Evolutionary conservation across 345 rosid species (phyloP), one percentile per base, ranked within the genome.

Genomic region (Odontarrhena argentea): DNA sequence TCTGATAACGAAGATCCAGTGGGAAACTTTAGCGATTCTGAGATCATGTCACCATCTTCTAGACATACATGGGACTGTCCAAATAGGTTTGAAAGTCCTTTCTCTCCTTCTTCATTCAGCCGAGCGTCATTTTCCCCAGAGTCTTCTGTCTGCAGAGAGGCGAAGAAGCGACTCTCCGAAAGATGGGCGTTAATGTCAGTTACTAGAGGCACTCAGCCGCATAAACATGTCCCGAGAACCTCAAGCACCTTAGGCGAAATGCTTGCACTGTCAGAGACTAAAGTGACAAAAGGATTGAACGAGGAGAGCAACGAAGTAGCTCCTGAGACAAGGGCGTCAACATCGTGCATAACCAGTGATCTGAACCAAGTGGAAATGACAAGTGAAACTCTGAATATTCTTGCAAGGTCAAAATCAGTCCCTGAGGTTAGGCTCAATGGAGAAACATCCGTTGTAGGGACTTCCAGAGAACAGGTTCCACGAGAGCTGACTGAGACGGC

Each of bases 171-270:
- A 36, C 83, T 82, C 28, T 91, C 97, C 41, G 99, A 94, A 84
- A 84, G 99, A 80, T 94, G 99, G 99, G 88, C 97, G 41, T 76
- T 87, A 82, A 87, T 89, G 93, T 70, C 97, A 49, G 80, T 84
- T 59, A 71, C 74, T 57, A 84, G 82, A 60, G 79, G 73, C 69
- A 79, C 69, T 60, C 85, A 73, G 67, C 87, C 85, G 40, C 89
- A 80, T 38, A 85, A 83, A 69, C 81, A 66, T 49, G 68, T 77
- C 51, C 70, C 76, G 58, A 83, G 84, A 78, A 82, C 85, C 79
- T 91, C 97, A 37, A 87, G 86, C 68, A 91, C 99, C 30, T 73
- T 91, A 74, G 99, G 99, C 13, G 99, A 94, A 82, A 94, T 94
- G 99, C 99, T 94, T 79, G 82, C 96, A 22, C 90, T 94, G 37